Evolutionary conservation across 2,329 filamentous ascomycete species (phyloP), one percentile per base, ranked within the genome.

Genomic region (Fusarium sulawesiense): DNA sequence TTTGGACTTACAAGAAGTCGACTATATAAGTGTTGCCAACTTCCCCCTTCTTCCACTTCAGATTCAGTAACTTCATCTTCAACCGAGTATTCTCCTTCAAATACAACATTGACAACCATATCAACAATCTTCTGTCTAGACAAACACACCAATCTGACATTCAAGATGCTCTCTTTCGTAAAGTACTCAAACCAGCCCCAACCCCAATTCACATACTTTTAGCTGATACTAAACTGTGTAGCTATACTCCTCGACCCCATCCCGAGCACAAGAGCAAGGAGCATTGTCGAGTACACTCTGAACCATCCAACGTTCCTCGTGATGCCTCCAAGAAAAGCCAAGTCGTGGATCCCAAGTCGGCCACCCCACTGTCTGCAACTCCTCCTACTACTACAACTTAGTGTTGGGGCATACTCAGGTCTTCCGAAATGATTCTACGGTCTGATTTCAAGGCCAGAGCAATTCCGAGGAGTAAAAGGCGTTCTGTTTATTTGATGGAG

Each of bases 231-330:
- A 7, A 21, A n/a, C 11, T 16, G 32, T 13, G 20, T 23, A 71
- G 69, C 61, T 71, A 71, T 47, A 71, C 68, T 70, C 69, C 69
- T 60, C 68, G 69, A 60, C 30, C 68, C 49, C 69, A 71, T n/a
- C 69, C 69, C 20, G 69, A 71, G 69, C 68, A 71, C 48, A 72
- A 71, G 61, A 70, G 56, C 57, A 71, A 71, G 45, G 69, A 71
- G 25, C 65, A 70, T 46, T 72, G 68, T 44, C 69, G 69, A 12
- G 65, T 72, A 34, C 68, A 56, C 21, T 72, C 69, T 56, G 23
- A 63, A 9, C 68, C 68, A 27, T 63, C 54, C 25, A 51, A 54
- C n/a, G 37, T 70, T 27, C 61, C 68, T 44, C 54, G 47, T 34
- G 61, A 69, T 61, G 30, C 60, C 41, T 47, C 49, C 56, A 57